Evolutionary conservation across 1,139 yeast genomes (phyloP).

Genomic region (Pichia norvegensis): DNA sequence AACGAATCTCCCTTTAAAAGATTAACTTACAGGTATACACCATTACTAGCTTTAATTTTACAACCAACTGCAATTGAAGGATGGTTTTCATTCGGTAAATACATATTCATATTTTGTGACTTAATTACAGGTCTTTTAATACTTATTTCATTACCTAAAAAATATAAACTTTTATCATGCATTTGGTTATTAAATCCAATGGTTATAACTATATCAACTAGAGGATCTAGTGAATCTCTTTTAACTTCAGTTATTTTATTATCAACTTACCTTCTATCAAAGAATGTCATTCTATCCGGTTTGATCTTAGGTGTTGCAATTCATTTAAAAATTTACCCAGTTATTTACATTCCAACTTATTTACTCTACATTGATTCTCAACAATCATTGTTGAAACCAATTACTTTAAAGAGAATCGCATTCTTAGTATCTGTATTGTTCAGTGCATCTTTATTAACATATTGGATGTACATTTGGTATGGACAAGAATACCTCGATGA

Average conservation of each 20-base stretch:
- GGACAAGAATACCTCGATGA: conserved; percentile 73
- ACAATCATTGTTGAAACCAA: conserved; percentile 31
- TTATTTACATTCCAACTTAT: conserved; percentile 66
- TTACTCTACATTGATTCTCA: conserved; percentile 28
- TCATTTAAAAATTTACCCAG: conserved; percentile 87
- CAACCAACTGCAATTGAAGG: conserved; percentile 45
- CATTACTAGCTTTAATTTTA: conserved; percentile 76
- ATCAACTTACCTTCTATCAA: conserved; percentile 39
- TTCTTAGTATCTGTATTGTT: conserved; percentile 36
- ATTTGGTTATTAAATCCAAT: conserved; percentile 91
- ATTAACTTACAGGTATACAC: conserved; percentile 91
- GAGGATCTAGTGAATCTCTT: conserved; percentile 91
- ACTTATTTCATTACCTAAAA: conserved; percentile 19
- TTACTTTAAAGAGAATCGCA: conserved; percentile 40
- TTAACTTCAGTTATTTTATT: conserved; percentile 70
- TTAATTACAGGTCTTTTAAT: conserved; percentile 63
- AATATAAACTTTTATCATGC: conserved; percentile 37
- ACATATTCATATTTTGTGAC: conserved; percentile 70
- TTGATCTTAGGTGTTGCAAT: conserved; percentile 66
- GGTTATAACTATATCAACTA: conserved; percentile 87
- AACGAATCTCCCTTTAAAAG: conserved; percentile 70
- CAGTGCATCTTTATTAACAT: conserved; percentile 42
- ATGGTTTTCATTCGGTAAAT: conserved; percentile 72
- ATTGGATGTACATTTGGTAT: conserved; percentile 55
- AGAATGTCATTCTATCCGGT: conserved; percentile 43